Base-by-base conservation (phyloP, 257 asterid genomes). In the Plantago ovata region DNA sequence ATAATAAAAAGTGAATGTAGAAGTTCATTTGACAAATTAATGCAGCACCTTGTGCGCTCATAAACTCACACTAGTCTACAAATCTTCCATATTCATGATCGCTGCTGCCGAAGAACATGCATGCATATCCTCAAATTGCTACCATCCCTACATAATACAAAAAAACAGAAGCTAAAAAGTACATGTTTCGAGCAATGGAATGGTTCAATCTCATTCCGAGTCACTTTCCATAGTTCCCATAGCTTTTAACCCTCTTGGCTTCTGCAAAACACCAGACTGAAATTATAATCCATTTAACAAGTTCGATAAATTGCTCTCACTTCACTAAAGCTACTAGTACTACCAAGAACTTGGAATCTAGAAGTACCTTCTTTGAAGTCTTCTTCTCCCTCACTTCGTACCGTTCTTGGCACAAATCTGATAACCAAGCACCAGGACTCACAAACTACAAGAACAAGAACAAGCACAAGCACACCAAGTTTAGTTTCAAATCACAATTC, bases 301-400 rank as follows among this genome's bases (percentile, higher is more conserved):
- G 14, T 22, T 4, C 8, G 20, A 18, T 20, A 39, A 22, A 9
- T 61, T 36, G 0, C n/a, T 53, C 6, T 3, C 22, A 10, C 0
- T 50, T 50, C 38, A 50, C n/a, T 11, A 1, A 49, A 20, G 36
- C 9, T 58, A n/a, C n/a, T 2, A 41, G 12, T 58, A n/a, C n/a
- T 2, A 44, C 11, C 22, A 59, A 13, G 36, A 18, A 6, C 0
- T 0, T 13, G 15, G 15, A 32, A 24, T 56, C 18, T 28, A 28
- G 36, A 1, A 28, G 14, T 72, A 84, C 90, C 94, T 87, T 87
- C 72, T 72, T 79, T 3, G 88, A 64, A 20, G 83, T 70, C 72
- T 81, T 86, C 71, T 84, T 81, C 86, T 81, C 95, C 68, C 94
- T 81, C 62, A 87, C 95, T 81, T 87, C 94, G 46, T 87, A 77